These are phyloP conservation scores for Neopestalotiopsis rosae DNA, from an alignment of 2,329 filamentous ascomycete species.

Conservation along the genomic window DNA sequence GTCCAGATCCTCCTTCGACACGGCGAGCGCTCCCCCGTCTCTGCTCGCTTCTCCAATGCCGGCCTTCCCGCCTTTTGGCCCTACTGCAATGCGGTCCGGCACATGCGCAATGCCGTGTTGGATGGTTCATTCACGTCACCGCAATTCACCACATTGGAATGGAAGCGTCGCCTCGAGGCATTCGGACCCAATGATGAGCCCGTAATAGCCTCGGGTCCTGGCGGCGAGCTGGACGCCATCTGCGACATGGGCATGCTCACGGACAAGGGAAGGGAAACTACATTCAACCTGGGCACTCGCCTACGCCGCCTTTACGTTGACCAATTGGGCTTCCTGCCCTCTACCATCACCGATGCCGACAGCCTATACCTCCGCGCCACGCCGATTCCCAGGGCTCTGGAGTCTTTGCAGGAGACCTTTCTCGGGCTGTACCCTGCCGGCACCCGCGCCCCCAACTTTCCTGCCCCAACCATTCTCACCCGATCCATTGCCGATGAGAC, in stretches of 20 bases:
- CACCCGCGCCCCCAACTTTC: constrained; percentile 52
- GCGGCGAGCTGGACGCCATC: constrained; percentile 75
- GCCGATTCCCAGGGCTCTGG: constrained; percentile 75
- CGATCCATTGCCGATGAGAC: constrained; percentile 74
- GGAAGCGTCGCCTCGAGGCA: constrained; percentile 80
- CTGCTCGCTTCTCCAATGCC: constrained; percentile 83
- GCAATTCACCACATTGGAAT: constrained; percentile 55
- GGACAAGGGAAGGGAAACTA: constrained; percentile 75
- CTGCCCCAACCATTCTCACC: constrained; percentile 68
- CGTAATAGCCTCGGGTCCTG: constrained; percentile 69
- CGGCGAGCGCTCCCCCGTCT: constrained; percentile 84
- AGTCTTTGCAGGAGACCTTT: constrained; percentile 78
- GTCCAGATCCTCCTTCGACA: constrained; percentile 88
- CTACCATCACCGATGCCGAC: constrained; percentile 54
- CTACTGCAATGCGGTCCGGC: constrained; percentile 81
- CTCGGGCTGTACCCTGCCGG: constrained; percentile 73
- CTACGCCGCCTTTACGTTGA: constrained; percentile 77
- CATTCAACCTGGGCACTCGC: constrained; percentile 70
- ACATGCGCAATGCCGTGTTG: constrained; percentile 63
- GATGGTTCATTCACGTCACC: constrained; percentile 38
- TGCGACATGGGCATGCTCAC: constrained; percentile 83
- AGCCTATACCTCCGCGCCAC: constrained; percentile 77
- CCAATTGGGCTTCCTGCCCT: constrained; percentile 74
- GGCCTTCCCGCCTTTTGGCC: constrained; percentile 79
- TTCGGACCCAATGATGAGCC: constrained; percentile 77